A percentile compares a stretch with the other conserved stretches of the same genome.
These are phyloP conservation scores for Aspergillus diversus DNA, from an alignment of 495 filamentous ascomycete species.

Conservation along the genomic window DNA sequence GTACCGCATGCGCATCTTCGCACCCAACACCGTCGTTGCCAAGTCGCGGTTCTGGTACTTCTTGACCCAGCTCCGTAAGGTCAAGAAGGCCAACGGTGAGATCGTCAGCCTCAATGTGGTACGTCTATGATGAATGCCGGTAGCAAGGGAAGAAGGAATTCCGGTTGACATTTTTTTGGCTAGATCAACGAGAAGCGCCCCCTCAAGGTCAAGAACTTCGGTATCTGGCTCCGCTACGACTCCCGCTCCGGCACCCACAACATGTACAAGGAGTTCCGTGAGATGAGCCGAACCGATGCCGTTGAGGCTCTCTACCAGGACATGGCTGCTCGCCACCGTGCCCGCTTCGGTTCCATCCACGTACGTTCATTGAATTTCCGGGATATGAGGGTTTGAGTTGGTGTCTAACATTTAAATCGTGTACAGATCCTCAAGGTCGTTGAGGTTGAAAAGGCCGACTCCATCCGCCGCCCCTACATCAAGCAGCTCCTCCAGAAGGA, in stretches of 20 bases:
- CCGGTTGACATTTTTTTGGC: constrained; percentile 24
- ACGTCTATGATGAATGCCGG: constrained; percentile 41
- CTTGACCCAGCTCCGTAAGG: constrained; percentile 95
- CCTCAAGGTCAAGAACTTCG: constrained; percentile 99
- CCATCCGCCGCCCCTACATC: constrained; percentile 97
- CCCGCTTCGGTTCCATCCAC: constrained; percentile 96
- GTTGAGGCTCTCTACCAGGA: constrained; percentile 98
- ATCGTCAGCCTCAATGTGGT: constrained; percentile 96
- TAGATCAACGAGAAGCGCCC: constrained; percentile 99
- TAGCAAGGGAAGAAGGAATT: constrained; percentile 8
- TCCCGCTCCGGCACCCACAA: constrained; percentile 99
- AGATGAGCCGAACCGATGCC: constrained; percentile 91
- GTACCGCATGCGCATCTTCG: constrained; percentile 99
- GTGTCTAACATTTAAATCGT: constrained; percentile 19
- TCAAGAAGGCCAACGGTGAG: constrained; percentile 99
- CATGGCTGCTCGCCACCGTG: constrained; percentile 97
- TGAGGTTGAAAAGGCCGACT: constrained; percentile 88
- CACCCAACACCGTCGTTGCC: constrained; percentile 93
- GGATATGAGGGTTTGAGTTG: neutral
- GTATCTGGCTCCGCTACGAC: constrained; percentile 99
- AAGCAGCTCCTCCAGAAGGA: constrained; percentile 93
- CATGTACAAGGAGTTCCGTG: constrained; percentile 99
- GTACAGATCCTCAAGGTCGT: constrained; percentile 94
- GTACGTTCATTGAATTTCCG: constrained; percentile 58
- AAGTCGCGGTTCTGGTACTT: constrained; percentile 99